phyloP scores from a whole-genome alignment of 768 basidiomycete genomes.

The Tephrocybe rancida region DNA sequence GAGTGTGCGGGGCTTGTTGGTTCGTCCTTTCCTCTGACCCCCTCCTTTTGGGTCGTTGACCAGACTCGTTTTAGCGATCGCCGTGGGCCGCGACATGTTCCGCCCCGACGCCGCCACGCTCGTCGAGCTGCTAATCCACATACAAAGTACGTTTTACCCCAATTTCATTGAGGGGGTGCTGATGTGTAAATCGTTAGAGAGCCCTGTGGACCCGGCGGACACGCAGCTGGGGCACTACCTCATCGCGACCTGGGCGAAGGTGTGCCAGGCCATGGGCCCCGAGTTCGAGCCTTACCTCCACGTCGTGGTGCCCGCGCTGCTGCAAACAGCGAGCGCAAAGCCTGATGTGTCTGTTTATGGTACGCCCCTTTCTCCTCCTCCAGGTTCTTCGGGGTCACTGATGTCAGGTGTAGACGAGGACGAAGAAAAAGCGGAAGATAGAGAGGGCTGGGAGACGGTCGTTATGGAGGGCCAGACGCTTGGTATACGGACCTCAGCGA shows the following conservation, averaged over 20 bases:
- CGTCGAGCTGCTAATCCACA: constrained; percentile 70
- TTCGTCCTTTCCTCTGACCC: constrained; percentile 30
- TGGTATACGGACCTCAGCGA: constrained; percentile 76
- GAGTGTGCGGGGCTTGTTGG: constrained; percentile 89
- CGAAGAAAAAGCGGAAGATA: constrained; percentile 53
- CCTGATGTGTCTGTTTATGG: constrained; percentile 77
- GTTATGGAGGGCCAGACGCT: constrained; percentile 76
- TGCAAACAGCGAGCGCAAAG: constrained; percentile 78
- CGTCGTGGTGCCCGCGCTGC: constrained; percentile 79
- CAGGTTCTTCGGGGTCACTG: background rate
- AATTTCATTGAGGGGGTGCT: background rate
- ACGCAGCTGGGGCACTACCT: constrained; percentile 75
- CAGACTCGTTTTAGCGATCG: constrained; percentile 58
- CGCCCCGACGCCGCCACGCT: constrained; percentile 72
- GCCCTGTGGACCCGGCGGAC: constrained; percentile 69
- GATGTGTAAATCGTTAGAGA: constrained; percentile 42
- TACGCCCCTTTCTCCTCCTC: constrained; percentile 28
- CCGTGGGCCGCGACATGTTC: constrained; percentile 83
- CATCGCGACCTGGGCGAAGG: constrained; percentile 87
- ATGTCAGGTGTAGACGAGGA: constrained; percentile 45
- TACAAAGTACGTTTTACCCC: constrained; percentile 63
- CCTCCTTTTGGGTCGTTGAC: background rate
- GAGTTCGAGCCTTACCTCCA: constrained; percentile 89
- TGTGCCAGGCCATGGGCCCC: constrained; percentile 81
- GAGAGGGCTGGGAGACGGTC: constrained; percentile 81